Conservation (phyloP, 208 protist genomes). For the Acanthamoeba royreba region DNA sequence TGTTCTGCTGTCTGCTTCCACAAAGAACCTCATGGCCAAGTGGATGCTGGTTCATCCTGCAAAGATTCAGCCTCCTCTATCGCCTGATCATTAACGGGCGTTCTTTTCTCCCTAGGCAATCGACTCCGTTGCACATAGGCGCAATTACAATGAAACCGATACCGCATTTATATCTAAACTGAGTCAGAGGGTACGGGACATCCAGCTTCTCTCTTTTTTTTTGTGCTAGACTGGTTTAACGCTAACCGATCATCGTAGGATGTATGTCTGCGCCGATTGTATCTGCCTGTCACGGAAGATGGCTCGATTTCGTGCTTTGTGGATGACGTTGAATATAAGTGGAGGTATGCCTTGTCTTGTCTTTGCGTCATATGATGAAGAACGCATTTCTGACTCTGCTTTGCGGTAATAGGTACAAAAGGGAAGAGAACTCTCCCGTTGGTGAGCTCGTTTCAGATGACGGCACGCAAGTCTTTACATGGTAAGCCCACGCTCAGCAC, state of each 20-base stretch:
- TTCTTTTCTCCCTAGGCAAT: neutral
- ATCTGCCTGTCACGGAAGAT: neutral
- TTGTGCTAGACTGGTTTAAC: no score
- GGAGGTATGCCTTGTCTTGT: no score
- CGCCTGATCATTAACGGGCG: neutral
- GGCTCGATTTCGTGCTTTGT: neutral
- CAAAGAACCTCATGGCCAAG: neutral
- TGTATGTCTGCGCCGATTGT: neutral
- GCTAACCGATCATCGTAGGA: no score
- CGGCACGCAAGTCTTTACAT: neutral
- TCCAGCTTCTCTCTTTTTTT: neutral
- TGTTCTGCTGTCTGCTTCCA: neutral
- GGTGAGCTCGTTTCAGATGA: neutral
- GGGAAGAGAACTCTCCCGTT: neutral
- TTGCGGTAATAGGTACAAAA: no score
- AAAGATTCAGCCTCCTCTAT: no score
- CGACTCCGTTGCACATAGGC: neutral
- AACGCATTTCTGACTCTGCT: no score
- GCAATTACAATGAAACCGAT: slow-evolving; percentile 10
- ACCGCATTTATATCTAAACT: neutral
- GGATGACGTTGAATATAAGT: neutral
- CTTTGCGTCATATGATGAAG: no score
- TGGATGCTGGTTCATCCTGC: slow-evolving; percentile 6
- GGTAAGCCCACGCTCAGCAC: no score
- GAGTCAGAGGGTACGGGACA: neutral